phyloP scores from a whole-genome alignment of 768 basidiomycete species.

The Lactarius sp. region DNA sequence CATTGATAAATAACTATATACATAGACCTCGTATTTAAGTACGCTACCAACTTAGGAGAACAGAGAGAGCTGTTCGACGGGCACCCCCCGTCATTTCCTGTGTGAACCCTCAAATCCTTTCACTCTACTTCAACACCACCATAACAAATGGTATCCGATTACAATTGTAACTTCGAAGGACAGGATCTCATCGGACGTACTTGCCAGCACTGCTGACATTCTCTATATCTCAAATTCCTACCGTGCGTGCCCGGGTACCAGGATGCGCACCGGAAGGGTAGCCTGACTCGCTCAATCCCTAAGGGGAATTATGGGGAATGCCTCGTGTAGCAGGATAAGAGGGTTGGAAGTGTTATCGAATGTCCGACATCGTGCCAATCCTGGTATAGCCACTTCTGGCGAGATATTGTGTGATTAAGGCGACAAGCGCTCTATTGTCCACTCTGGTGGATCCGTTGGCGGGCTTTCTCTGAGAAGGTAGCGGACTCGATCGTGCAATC shows the following conservation, averaged over 20 bases:
- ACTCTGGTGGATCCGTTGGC: conserved; percentile 47
- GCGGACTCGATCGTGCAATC: conserved; percentile 85
- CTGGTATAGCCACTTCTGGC: background rate
- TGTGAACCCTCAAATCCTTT: no score
- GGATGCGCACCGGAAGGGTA: background rate
- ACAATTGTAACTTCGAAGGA: no score
- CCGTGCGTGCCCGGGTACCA: background rate
- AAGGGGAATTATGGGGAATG: background rate
- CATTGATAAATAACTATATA: no score
- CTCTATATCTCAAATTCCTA: background rate
- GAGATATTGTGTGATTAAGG: conserved; percentile 35
- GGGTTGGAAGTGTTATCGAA: background rate
- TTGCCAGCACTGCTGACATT: background rate
- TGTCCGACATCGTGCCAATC: background rate
- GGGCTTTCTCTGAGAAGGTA: conserved; percentile 55
- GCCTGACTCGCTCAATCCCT: background rate
- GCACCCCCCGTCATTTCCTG: no score
- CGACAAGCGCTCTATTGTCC: conserved; percentile 77
- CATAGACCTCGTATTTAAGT: no score
- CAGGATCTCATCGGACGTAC: background rate
- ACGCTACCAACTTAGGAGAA: no score
- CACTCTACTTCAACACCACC: background rate
- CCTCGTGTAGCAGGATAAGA: background rate
- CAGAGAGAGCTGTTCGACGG: no score
- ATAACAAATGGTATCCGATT: background rate